phyloP scores from a whole-genome alignment of 306 rosid species.

The Macrotyloma uniflorum region DNA sequence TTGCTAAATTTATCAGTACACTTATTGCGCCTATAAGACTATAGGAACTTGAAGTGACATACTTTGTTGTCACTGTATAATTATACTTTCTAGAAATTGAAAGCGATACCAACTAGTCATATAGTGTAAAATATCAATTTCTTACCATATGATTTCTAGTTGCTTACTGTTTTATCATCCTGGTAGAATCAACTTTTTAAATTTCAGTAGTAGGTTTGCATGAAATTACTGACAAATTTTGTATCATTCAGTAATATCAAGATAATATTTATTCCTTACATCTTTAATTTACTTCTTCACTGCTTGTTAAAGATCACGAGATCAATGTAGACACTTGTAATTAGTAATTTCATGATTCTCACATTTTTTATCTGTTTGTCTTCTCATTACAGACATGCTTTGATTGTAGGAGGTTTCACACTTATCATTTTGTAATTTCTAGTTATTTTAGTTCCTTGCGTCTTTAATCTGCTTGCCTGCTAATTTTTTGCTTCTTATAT shows the following conservation, averaged over 20 bases:
- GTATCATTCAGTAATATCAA: constrained; percentile 4
- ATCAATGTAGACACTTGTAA: not conserved
- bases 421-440: not conserved
- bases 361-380: not conserved
- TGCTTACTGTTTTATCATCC: not conserved
- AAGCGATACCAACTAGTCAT: no score
- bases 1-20: not conserved
- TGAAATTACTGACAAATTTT: constrained; percentile 15
- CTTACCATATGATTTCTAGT: not conserved
- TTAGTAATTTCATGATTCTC: not conserved
- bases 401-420: constrained; percentile 6
- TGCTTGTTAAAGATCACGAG: not conserved
- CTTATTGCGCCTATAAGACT: not conserved
- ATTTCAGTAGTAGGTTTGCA: constrained; percentile 1
- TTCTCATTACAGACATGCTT: not conserved
- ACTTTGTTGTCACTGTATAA: no score
- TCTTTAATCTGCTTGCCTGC: constrained; percentile 8
- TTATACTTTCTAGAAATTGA: no score
- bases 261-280: not conserved
- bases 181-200: not conserved
- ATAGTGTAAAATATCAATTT: no score
- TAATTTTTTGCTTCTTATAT: constrained; percentile 8
- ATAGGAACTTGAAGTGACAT: not conserved
- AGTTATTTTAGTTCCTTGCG: constrained; percentile 1
- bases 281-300: constrained; percentile 1